Percentiles rank a stretch among this genome's conserved stretches.
Evolutionary conservation across 1,139 yeast species (phyloP).

Genomic region (Ashbya aceris): DNA sequence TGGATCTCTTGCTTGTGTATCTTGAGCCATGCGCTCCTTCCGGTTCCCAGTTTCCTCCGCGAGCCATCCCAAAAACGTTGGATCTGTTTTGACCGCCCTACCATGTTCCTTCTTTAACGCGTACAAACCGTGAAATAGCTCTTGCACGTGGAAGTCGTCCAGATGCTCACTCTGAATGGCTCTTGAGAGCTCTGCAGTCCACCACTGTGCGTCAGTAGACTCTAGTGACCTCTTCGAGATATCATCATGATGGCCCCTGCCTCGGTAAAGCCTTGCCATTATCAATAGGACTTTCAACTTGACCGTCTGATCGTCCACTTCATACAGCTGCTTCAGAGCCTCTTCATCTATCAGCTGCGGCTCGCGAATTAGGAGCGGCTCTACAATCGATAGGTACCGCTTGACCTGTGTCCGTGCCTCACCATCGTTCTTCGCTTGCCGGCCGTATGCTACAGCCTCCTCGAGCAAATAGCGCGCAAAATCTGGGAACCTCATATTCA

Average conservation of each 20-base stretch:
- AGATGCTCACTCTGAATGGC: constrained; percentile 22
- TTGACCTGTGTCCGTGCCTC: constrained; percentile 13
- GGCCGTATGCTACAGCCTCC: constrained; percentile 5
- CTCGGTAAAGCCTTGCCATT: constrained; percentile 14
- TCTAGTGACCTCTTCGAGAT: constrained; percentile 10
- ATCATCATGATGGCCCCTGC: neutral
- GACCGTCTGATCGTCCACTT: constrained; percentile 21
- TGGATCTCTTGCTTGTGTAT: constrained; percentile 20
- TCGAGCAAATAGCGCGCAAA: constrained; percentile 14
- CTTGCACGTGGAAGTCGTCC: constrained; percentile 36
- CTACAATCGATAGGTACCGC: constrained; percentile 24
- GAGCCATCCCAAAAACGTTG: constrained; percentile 52
- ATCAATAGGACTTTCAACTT: constrained; percentile 26
- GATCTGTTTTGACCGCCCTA: constrained; percentile 22
- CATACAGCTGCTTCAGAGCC: constrained; percentile 15
- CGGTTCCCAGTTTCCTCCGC: constrained; percentile 41
- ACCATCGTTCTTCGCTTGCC: neutral
- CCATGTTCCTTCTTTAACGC: constrained; percentile 27
- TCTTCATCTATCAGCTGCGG: constrained; percentile 11
- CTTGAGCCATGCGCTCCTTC: constrained; percentile 23
- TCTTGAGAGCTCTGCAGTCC: constrained; percentile 22
- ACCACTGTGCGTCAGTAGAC: constrained; percentile 13
- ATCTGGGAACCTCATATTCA: constrained; percentile 14
- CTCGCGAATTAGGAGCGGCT: constrained; percentile 14
- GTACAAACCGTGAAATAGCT: constrained; percentile 38